Base-by-base conservation (phyloP, 495 filamentous ascomycete species). In the Glonium stellatum region DNA sequence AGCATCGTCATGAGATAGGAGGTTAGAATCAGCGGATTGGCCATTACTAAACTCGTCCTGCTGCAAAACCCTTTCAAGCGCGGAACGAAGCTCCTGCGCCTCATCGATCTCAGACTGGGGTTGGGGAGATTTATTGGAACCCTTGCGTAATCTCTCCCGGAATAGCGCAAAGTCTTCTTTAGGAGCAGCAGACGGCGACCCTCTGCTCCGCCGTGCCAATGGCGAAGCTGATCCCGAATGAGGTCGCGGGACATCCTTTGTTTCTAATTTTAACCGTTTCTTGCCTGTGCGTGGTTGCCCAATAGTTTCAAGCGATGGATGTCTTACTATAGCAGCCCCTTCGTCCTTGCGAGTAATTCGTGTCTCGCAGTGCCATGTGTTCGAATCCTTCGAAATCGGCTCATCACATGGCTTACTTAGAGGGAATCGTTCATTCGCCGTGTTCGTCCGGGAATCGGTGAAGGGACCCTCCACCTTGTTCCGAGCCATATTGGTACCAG, bases 1-100 rank as follows among this genome's bases (percentile, higher is more conserved):
- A 18, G 53, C 50, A 34, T 60, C 44, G 23, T 63, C 57, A 22
- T 39, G 46, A 9, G 57, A 57, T 10, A 54, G 34, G 5, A 57
- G 23, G 4, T 13, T 35, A 8, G 18, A 6, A 15, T 57, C 50
- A 18, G 44, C 25, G 5, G 27, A n/a, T 11, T 6, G 35, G 1
- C 57, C 27, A 1, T 22, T 6, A 27, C 51, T 36, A 5, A 56
- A 60, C 6, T 21, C 0, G 5, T 27, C 34, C 12, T 12, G 47
- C 21, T 54, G 44, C n/a, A 63, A 57, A 1, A 54, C 57, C 37
- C 23, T 60, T 34, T 57, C 53, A 18, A 67, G 37, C 12, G 64
- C 64, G 18, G 62, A 35, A 1, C 64, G 51, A 19, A 67, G 60
- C 19, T 63, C 59, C 36, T 63, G 54, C 12, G 64, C 57, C 15